A percentile compares a stretch with the other conserved stretches of the same genome.
Evolutionary conservation across 148 eudicot species (phyloP).

Genomic region (Hydrangea macrophylla): DNA sequence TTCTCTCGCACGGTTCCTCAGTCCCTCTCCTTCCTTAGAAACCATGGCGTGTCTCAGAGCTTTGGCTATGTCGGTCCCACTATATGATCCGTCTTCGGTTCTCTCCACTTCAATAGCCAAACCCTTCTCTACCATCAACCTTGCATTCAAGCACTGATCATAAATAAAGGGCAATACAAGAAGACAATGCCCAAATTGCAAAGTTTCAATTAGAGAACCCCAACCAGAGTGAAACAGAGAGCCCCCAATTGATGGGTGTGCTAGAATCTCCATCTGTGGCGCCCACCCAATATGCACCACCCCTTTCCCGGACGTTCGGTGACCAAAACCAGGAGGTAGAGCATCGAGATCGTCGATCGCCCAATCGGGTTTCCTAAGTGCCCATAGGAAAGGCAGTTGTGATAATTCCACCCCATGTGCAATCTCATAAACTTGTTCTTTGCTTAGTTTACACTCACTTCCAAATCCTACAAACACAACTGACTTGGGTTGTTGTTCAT

Average conservation of each 20-base stretch:
- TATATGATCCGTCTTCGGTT: slow-evolving; percentile 14
- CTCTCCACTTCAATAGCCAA: slow-evolving; percentile 4
- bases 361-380: slow-evolving; percentile 9
- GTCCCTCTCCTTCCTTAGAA: slow-evolving; percentile 6
- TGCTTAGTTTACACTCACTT: no score
- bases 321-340: neutral
- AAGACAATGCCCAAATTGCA: no score
- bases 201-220: slow-evolving; percentile 13
- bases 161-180: slow-evolving; percentile 12
- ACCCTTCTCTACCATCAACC: no score
- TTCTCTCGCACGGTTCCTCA: no score
- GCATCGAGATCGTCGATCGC: slow-evolving; percentile 1
- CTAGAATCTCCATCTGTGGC: no score
- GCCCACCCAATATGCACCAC: no score
- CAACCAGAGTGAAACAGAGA: slow-evolving; percentile 15
- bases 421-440: no score
- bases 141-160: slow-evolving; percentile 18
- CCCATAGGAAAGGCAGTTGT: no score
- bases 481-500: neutral
- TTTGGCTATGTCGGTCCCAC: slow-evolving; percentile 10
- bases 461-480: slow-evolving; percentile 18
- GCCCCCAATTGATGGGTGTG: no score
- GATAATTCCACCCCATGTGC: no score
- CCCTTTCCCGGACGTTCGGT: neutral
- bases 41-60: no score